Percentiles rank a stretch among this genome's conserved stretches.
phyloP scores from a whole-genome alignment of 1,284 basidiomycete genomes.

The Flammula alnicola region DNA sequence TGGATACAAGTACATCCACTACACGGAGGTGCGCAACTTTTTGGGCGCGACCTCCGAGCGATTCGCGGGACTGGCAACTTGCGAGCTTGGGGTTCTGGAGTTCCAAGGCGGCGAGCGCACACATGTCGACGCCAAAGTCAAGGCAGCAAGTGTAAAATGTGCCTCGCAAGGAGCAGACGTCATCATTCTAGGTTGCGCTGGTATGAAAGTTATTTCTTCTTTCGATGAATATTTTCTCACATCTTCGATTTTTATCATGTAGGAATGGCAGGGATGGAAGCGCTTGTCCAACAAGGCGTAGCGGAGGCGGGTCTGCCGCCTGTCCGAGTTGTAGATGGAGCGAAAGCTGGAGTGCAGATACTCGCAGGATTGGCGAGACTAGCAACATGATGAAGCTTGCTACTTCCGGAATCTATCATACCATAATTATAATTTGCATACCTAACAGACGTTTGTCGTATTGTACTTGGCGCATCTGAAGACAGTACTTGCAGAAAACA shows the following conservation, averaged over 20 bases:
- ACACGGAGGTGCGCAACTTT: slow-evolving; percentile 37
- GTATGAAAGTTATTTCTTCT: slow-evolving; percentile 15
- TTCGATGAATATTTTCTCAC: background rate
- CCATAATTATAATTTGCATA: too few species aligned
- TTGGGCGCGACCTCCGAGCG: slow-evolving; percentile 35
- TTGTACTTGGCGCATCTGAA: background rate
- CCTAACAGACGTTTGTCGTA: too few species aligned
- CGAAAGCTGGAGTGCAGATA: slow-evolving; percentile 40
- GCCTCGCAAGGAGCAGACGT: slow-evolving; percentile 36
- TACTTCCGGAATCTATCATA: too few species aligned
- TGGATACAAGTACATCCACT: slow-evolving; percentile 37
- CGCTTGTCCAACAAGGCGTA: slow-evolving; percentile 33
- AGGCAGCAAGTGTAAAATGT: slow-evolving; percentile 31
- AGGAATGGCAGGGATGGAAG: slow-evolving; percentile 43
- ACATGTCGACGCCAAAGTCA: slow-evolving; percentile 33
- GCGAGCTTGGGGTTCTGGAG: slow-evolving; percentile 38
- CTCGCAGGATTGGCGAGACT: slow-evolving; percentile 36
- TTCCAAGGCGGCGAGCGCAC: slow-evolving; percentile 34
- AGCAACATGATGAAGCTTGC: slow-evolving; percentile 9
- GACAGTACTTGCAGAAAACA: background rate
- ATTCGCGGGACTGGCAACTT: slow-evolving; percentile 37
- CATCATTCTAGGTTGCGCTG: slow-evolving; percentile 40
- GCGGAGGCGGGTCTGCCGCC: slow-evolving; percentile 29
- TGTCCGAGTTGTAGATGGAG: slow-evolving; percentile 39
- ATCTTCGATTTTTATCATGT: background rate